Conservation (phyloP, 2,329 filamentous ascomycete genomes). For the Huntiella bhutanensis region DNA sequence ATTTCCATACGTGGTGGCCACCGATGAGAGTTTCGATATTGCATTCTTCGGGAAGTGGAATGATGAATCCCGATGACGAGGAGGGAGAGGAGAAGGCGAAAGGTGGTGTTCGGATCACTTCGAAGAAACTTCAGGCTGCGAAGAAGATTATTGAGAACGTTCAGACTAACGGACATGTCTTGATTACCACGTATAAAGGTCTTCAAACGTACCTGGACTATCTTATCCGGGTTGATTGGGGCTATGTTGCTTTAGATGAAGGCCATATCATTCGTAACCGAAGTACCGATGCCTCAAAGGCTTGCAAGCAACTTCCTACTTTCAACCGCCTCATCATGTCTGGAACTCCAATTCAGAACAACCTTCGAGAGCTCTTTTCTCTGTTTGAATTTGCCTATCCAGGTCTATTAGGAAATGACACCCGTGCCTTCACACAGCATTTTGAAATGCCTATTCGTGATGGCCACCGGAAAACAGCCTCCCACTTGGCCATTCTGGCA, state of each 20-base stretch:
- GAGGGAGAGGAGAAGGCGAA: constrained; percentile 30
- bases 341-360: constrained; percentile 95
- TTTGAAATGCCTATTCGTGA: constrained; percentile 89
- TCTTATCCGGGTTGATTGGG: constrained; percentile 71
- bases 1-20: constrained; percentile 99
- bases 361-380: constrained; percentile 86
- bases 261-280: constrained; percentile 97
- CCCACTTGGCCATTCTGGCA: constrained; percentile 83
- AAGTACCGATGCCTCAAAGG: constrained; percentile 82
- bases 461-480: constrained; percentile 88
- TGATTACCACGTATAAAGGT: constrained; percentile 90
- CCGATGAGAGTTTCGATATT: constrained; percentile 87
- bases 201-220: constrained; percentile 81
- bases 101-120: constrained; percentile 15
- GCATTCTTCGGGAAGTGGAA: constrained; percentile 88
- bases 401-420: constrained; percentile 71
- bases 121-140: constrained; percentile 45
- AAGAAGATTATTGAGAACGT: constrained; percentile 69
- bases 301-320: constrained; percentile 84
- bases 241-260: constrained; percentile 85
- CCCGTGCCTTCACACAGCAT: constrained; percentile 75
- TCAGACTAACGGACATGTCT: constrained; percentile 66
- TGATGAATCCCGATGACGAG: constrained; percentile 62
- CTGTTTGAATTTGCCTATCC: constrained; percentile 95
- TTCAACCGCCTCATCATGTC: constrained; percentile 83